These are phyloP conservation scores for Solanum sejunctum DNA, from an alignment of 257 asterid species.

Conservation along the genomic window DNA sequence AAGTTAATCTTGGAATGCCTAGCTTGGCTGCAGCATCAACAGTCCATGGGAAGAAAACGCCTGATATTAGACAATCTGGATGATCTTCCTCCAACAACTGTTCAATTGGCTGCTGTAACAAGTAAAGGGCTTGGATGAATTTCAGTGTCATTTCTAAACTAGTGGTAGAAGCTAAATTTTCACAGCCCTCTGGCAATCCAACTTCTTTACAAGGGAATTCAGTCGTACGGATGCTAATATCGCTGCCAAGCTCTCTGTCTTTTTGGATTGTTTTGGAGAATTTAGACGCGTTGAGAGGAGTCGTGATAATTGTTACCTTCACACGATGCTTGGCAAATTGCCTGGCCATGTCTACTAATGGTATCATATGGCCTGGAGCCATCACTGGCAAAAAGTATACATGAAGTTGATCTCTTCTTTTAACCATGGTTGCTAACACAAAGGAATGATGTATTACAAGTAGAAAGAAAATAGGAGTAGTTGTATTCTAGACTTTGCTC, in stretches of 20 bases:
- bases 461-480: not conserved
- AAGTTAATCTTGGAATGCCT: conserved; percentile 9
- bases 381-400: not conserved
- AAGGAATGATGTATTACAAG: not conserved
- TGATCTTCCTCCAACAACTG: conserved; percentile 4
- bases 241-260: not conserved
- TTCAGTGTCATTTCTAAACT: not conserved
- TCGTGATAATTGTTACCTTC: not conserved
- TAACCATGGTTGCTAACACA: not conserved
- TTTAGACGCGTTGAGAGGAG: not conserved
- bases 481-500: not conserved
- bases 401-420: not conserved
- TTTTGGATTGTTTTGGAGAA: not conserved
- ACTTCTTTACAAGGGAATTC: not conserved
- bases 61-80: conserved; percentile 21
- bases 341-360: conserved; percentile 1
- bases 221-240: not conserved
- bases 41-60: conserved; percentile 19
- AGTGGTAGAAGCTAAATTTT: not conserved
- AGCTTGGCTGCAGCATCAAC: conserved; percentile 7
- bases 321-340: not conserved
- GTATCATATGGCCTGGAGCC: conserved; percentile 4
- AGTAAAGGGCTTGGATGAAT: conserved; percentile 8
- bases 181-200: conserved; percentile 4
- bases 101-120: conserved; percentile 11